Evolutionary conservation across 192 early-diverging fungal genomes (phyloP).

Genomic region (Coemansia sp.): DNA sequence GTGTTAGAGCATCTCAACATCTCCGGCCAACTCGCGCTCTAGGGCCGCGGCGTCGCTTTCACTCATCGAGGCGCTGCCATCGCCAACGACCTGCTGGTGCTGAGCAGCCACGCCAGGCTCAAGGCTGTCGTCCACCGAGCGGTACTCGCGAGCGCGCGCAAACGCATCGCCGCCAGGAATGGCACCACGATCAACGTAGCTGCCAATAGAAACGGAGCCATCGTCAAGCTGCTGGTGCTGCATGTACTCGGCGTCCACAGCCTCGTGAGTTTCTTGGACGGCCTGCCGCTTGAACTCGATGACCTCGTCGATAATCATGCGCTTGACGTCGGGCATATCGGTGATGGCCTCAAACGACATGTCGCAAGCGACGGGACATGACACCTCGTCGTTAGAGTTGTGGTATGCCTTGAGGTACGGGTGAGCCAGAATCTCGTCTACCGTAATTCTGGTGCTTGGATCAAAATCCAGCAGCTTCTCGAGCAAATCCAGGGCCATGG

Average conservation of each 20-base stretch:
- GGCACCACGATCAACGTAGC: constrained; percentile 12
- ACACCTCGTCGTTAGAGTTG: constrained; percentile 78
- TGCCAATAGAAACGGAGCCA: background rate
- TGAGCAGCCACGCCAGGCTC: constrained; percentile 46
- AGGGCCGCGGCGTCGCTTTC: constrained; percentile 31
- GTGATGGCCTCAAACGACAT: constrained; percentile 47
- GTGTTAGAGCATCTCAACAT: constrained; percentile 25
- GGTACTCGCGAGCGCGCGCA: constrained; percentile 44
- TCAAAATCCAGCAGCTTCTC: constrained; percentile 89
- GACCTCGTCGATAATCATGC: constrained; percentile 77
- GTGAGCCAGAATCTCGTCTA: constrained; percentile 89
- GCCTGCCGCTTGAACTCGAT: constrained; percentile 69
- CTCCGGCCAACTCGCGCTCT: constrained; percentile 46
- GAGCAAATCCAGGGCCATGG: constrained; percentile 79
- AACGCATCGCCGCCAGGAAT: constrained; percentile 23
- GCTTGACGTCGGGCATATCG: constrained; percentile 50
- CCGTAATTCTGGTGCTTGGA: constrained; percentile 86
- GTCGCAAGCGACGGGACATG: constrained; percentile 39
- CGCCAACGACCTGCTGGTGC: constrained; percentile 23
- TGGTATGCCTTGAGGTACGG: constrained; percentile 93
- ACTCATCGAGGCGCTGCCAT: constrained; percentile 9
- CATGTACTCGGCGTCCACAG: constrained; percentile 34
- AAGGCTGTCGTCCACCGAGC: constrained; percentile 30
- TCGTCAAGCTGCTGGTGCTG: constrained; percentile 9
- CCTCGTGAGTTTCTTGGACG: constrained; percentile 43